Percentiles rank a stretch among this genome's conserved stretches.
Evolutionary conservation across 1,284 basidiomycete genomes (phyloP).

Genomic region (Takashimella koratensis): DNA sequence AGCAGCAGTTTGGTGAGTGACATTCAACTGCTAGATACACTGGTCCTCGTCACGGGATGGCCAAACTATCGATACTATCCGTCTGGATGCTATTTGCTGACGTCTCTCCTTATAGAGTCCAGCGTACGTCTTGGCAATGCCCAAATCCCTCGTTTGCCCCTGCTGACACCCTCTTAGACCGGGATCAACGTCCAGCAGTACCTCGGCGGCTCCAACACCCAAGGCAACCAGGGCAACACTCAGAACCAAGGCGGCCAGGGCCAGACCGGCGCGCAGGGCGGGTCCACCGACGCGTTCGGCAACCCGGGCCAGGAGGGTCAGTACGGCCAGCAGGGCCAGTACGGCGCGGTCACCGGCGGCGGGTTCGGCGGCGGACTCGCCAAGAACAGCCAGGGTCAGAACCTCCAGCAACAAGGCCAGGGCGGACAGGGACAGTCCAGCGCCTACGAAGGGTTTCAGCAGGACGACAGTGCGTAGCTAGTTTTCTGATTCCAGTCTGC

Average conservation of each 20-base stretch:
- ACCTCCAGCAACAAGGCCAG: conserved; percentile 6
- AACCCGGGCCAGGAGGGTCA: conserved; percentile 19
- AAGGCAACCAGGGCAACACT: conserved; percentile 3
- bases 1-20: conserved; percentile 13
- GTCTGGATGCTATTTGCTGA: not conserved
- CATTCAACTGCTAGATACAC: not conserved
- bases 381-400: conserved; percentile 10
- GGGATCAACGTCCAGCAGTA: conserved; percentile 10
- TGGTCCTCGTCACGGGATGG: not conserved
- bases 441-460: conserved; percentile 30
- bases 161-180: conserved; percentile 6
- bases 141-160: no score
- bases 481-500: not conserved
- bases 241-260: not conserved
- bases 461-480: conserved; percentile 29
- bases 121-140: not conserved
- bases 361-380: conserved; percentile 28
- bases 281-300: conserved; percentile 14
- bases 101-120: not conserved
- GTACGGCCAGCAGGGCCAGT: conserved; percentile 24
- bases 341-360: conserved; percentile 23
- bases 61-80: conserved; percentile 10
- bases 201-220: conserved; percentile 1
- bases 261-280: conserved; percentile 1
- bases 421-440: conserved; percentile 5